A percentile compares a stretch with the other conserved stretches of the same genome.
Conservation (phyloP, 345 rosid genomes). For the Heritiera fomes region DNA sequence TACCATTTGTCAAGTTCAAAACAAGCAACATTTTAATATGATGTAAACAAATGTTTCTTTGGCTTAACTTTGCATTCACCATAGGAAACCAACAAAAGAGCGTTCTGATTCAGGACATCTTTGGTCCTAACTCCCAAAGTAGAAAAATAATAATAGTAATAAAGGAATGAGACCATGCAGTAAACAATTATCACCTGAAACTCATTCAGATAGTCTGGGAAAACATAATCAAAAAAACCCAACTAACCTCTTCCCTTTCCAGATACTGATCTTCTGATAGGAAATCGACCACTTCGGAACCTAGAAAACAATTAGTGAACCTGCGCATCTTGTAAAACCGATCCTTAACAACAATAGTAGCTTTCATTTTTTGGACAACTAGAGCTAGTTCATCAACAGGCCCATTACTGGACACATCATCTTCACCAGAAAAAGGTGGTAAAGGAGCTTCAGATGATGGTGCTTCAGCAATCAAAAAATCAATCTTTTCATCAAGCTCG, state of each 20-base stretch:
- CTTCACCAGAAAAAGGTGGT: constrained; percentile 91
- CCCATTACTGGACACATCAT: constrained; percentile 61
- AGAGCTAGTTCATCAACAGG: constrained; percentile 74
- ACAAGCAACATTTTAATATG: neutral
- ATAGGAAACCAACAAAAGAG: constrained; percentile 4
- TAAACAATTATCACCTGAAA: neutral
- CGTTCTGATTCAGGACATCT: constrained; percentile 11
- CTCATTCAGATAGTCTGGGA: neutral
- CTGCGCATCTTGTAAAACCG: constrained; percentile 74
- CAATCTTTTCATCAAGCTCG: constrained; percentile 69
- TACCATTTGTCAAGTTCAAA: constrained; percentile 6
- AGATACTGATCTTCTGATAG: constrained; percentile 62
- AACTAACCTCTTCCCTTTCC: constrained; percentile 73
- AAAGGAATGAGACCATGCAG: neutral
- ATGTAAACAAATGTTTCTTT: neutral
- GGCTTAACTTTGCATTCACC: constrained; percentile 2
- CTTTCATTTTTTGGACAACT: constrained; percentile 79
- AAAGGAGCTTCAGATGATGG: constrained; percentile 69
- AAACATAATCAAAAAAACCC: neutral
- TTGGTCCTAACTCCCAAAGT: neutral
- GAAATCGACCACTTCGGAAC: constrained; percentile 80
- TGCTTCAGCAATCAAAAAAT: constrained; percentile 49
- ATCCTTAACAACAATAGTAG: constrained; percentile 58
- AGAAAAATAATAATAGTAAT: neutral
- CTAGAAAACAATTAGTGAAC: constrained; percentile 69